Evolutionary conservation across 139 green algal species (phyloP).

Genomic region (Gonium pectorale): DNA sequence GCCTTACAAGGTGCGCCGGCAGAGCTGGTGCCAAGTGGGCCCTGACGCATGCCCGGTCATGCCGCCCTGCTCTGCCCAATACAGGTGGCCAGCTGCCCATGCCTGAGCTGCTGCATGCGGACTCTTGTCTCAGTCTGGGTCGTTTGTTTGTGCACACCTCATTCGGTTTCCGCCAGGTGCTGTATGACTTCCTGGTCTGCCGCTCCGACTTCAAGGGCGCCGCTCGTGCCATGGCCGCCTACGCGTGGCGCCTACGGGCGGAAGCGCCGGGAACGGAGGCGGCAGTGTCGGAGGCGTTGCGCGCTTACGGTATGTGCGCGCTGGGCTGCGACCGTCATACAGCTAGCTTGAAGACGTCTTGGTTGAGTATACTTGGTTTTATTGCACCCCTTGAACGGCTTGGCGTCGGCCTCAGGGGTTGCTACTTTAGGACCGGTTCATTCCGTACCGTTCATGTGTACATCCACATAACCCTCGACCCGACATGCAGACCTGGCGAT

Average conservation of each 20-base stretch:
- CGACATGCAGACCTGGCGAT: conserved; percentile 43
- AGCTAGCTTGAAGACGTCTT: no score
- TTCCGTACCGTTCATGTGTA: no score
- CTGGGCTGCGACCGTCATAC: background rate
- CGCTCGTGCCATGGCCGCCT: conserved; percentile 47
- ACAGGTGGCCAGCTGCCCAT: no score
- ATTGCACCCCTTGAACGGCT: no score
- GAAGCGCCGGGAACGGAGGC: conserved; percentile 15
- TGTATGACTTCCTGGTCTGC: conserved; percentile 57
- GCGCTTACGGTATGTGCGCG: conserved; percentile 45
- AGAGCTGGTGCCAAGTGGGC: background rate
- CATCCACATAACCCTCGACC: no score
- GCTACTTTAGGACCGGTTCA: no score
- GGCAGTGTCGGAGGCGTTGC: conserved; percentile 42
- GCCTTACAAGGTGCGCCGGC: conserved; percentile 46
- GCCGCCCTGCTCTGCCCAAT: no score
- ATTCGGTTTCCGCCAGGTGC: conserved; percentile 29
- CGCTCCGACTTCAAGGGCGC: conserved; percentile 46
- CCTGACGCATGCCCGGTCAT: no score
- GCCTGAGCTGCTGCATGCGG: no score
- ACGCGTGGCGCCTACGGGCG: conserved; percentile 45
- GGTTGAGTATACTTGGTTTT: no score
- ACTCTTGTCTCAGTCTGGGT: no score
- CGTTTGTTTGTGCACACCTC: background rate
- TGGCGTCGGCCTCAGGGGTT: no score